Conservation (phyloP, 129 eudicot species). For the Pulicaria dysenterica region DNA sequence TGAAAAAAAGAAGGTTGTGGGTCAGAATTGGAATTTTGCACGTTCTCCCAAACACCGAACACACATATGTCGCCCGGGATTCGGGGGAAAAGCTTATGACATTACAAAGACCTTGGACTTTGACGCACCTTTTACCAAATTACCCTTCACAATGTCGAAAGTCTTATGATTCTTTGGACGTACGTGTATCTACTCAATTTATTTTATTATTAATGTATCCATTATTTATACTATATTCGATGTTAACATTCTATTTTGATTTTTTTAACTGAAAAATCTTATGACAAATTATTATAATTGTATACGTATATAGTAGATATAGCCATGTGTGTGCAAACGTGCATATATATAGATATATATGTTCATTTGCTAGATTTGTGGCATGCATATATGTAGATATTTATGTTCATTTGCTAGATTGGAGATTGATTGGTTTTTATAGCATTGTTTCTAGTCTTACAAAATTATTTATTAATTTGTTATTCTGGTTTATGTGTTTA, state of each 20-base stretch:
- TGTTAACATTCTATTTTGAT: background rate
- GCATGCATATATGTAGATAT: background rate
- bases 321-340: too few species aligned
- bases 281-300: too few species aligned
- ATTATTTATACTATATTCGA: background rate
- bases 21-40: conserved; percentile 39
- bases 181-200: conserved; percentile 11
- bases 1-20: conserved; percentile 40
- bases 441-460: too few species aligned
- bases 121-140: conserved; percentile 26
- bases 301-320: too few species aligned
- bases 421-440: too few species aligned
- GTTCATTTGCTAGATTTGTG: too few species aligned
- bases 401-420: background rate
- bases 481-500: too few species aligned
- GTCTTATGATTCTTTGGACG: conserved; percentile 32
- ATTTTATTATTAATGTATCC: too few species aligned
- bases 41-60: conserved; percentile 43
- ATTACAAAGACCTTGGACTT: conserved; percentile 42
- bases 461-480: too few species aligned
- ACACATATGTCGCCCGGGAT: conserved; percentile 45
- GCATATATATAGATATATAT: background rate
- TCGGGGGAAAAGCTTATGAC: conserved; percentile 38
- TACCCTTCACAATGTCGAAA: conserved; percentile 14
- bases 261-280: too few species aligned